Conservation (phyloP, 1,284 basidiomycete genomes). For the Inonotus obliquus region DNA sequence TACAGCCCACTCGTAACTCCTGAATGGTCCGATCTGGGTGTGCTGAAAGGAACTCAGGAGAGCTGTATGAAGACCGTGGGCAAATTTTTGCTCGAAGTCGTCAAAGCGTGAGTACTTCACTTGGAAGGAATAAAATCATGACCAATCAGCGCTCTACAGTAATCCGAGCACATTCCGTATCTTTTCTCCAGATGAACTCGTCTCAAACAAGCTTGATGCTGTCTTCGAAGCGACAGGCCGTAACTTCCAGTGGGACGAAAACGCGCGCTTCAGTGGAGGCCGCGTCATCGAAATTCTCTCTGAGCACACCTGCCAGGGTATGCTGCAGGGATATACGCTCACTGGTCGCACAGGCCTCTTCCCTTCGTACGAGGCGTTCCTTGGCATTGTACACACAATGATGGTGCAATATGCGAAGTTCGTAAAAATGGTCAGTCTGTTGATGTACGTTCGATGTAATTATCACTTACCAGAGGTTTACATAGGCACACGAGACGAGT, state of each 20-base stretch:
- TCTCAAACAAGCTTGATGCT: conserved; percentile 84
- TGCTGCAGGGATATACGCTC: conserved; percentile 82
- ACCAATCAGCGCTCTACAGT: conserved; percentile 28
- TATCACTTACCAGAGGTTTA: too few species aligned
- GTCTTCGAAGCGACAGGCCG: conserved; percentile 62
- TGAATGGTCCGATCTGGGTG: conserved; percentile 56
- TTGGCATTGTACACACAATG: conserved; percentile 77
- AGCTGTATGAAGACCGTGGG: conserved; percentile 80
- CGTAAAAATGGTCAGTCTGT: conserved; percentile 57
- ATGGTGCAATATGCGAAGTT: conserved; percentile 86
- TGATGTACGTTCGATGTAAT: background rate
- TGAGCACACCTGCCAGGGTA: conserved; percentile 85
- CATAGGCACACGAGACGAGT: conserved; percentile 56
- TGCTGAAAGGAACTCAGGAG: conserved; percentile 51
- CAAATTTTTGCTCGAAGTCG: conserved; percentile 51
- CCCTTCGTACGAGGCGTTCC: conserved; percentile 86
- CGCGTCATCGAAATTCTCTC: conserved; percentile 85
- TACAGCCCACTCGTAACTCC: conserved; percentile 61
- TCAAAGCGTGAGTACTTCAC: conserved; percentile 41
- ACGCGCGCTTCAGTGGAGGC: conserved; percentile 59
- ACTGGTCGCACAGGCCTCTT: conserved; percentile 81
- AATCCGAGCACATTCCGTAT: conserved; percentile 79
- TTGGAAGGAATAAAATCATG: background rate
- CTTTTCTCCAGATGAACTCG: conserved; percentile 90
- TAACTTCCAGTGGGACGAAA: conserved; percentile 80